phyloP scores from a whole-genome alignment of 306 rosid species.

The Senna tora region DNA sequence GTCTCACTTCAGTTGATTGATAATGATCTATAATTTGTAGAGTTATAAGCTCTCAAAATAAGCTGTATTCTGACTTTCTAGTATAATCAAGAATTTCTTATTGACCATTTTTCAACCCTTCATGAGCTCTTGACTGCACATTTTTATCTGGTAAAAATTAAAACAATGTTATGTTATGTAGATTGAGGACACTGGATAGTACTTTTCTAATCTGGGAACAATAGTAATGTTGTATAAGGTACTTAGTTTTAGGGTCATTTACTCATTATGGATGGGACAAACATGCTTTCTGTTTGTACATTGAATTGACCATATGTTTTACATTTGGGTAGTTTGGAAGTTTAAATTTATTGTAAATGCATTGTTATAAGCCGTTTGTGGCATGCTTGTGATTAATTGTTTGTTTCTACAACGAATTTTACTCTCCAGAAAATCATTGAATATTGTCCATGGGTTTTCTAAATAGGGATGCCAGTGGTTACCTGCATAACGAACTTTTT shows the following conservation, averaged over 20 bases:
- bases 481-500: background rate
- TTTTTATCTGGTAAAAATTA: background rate
- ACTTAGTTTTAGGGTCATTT: background rate
- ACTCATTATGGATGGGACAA: slow-evolving; percentile 5
- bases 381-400: background rate
- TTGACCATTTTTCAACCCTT: background rate
- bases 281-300: background rate
- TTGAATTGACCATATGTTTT: too few species aligned
- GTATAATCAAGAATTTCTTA: background rate
- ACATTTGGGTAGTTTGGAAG: background rate
- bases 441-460: background rate
- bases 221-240: background rate
- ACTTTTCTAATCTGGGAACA: background rate
- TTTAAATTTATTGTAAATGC: background rate
- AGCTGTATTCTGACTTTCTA: background rate
- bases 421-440: background rate
- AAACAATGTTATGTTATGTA: background rate
- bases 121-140: background rate
- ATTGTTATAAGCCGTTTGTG: background rate
- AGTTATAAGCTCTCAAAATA: background rate
- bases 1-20: background rate
- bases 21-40: slow-evolving; percentile 10
- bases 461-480: background rate
- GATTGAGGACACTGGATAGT: background rate
- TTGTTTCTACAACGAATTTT: background rate